Evolutionary conservation across 345 rosid species (phyloP), one percentile per base, ranked within the genome.

Genomic region (Euclidium syriacum): DNA sequence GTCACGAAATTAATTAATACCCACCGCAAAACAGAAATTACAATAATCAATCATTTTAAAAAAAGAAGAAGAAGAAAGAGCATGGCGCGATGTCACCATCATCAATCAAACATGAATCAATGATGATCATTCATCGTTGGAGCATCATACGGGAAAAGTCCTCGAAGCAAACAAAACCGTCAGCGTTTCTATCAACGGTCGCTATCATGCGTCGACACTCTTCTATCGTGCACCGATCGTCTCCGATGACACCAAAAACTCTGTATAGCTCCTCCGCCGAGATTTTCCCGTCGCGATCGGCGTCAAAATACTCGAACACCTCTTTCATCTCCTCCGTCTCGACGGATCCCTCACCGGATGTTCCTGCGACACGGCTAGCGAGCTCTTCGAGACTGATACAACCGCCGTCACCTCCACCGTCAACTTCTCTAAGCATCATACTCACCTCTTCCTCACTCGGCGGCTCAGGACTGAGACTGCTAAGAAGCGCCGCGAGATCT

Each of bases 161-260:
- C 41, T 81, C 84, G 63, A 90, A 94, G 73, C 97, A 87, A 41
- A 94, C 99, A 67, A 90, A 86, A 25, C 97, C 99, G 3, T 86
- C 90, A 6, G 83, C 86, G 32, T 79, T 85, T 56, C 65, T 78
- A 77, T 82, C 96, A 5, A 90, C 96, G 1, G 44, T 76, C 1
- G 83, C 87, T 74, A 94, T 87, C 97, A 94, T 94, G 52, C 91
- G 84, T 77, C 67, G 58, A 83, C 99, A 94, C n/a, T 94, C 99
- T 14, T 84, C 96, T 6, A 94, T 16, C 75, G 96, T 80, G 87
- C 90, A 86, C 73, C 54, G 33, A 11, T 83, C 88, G 43, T 87
- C 96, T 1, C 95, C 95, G 1, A 94, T 67, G 1, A 73, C 78
- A n/a, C 49, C 67, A 53, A 74, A 94, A 0, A 78, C 85, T 6